A percentile compares a stretch with the other conserved stretches of the same genome.
phyloP scores from a whole-genome alignment of 805 yeast genomes.

The Babjeviella inositovora region DNA sequence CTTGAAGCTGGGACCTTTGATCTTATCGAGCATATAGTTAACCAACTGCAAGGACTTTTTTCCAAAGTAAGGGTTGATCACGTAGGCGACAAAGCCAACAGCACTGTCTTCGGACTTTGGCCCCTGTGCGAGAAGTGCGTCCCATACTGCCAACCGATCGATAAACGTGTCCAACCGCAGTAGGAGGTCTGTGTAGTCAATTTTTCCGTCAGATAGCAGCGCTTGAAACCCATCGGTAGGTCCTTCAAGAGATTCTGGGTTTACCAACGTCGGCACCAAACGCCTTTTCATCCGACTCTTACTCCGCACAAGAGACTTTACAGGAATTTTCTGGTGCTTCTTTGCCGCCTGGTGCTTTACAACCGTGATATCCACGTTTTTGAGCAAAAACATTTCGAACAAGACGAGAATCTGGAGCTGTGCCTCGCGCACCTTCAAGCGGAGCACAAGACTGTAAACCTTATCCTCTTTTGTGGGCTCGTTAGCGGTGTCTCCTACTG shows the following conservation, averaged over 20 bases:
- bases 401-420: constrained; percentile 10
- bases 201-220: constrained; percentile 10
- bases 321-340: constrained; percentile 2
- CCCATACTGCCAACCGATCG: constrained; percentile 13
- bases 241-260: not conserved
- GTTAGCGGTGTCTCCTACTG: no score
- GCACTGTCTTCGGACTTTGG: constrained; percentile 10
- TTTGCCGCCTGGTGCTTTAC: not conserved
- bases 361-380: constrained; percentile 1
- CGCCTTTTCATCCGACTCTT: constrained; percentile 12
- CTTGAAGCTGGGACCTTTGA: constrained; percentile 12
- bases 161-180: constrained; percentile 4
- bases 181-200: constrained; percentile 1
- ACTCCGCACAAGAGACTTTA: constrained; percentile 8
- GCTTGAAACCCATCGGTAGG: not conserved
- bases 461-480: constrained; percentile 1
- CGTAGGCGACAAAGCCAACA: constrained; percentile 8
- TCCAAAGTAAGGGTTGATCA: constrained; percentile 12
- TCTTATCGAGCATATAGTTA: constrained; percentile 9
- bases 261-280: constrained; percentile 4
- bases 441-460: constrained; percentile 2
- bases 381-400: constrained; percentile 8
- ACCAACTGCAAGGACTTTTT: constrained; percentile 8
- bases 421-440: constrained; percentile 9
- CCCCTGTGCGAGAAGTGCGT: constrained; percentile 10